Percentiles rank a stretch among this genome's conserved stretches.
These are phyloP conservation scores for Zymoseptoria tritici DNA, from an alignment of 2,329 filamentous ascomycete genomes.

Conservation along the genomic window DNA sequence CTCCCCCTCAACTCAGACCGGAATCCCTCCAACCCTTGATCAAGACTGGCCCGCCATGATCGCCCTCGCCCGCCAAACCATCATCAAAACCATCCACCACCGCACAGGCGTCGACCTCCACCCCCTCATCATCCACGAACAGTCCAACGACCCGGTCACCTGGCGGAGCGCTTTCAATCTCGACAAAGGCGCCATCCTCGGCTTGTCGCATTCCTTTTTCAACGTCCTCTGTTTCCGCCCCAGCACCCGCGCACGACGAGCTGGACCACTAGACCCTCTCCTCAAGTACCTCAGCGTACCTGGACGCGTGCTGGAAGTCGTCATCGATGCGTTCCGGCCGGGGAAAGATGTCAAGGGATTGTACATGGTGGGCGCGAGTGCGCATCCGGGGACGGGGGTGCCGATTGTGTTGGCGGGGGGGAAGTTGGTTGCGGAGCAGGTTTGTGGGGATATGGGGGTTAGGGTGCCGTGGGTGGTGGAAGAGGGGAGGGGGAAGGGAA, in stretches of 20 bases:
- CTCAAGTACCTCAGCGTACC: constrained; percentile 21
- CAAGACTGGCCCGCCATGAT: constrained; percentile 59
- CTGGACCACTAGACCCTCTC: constrained; percentile 29
- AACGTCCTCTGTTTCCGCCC: constrained; percentile 63
- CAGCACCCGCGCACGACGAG: constrained; percentile 50
- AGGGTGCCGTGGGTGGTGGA: constrained; percentile 35
- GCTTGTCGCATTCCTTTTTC: constrained; percentile 65
- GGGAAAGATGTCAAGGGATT: constrained; percentile 39
- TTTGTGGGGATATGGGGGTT: constrained; percentile 36
- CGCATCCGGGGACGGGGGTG: constrained; percentile 69
- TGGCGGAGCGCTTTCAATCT: constrained; percentile 67
- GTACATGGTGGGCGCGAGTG: constrained; percentile 69
- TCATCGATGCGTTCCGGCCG: constrained; percentile 19
- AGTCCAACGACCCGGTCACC: constrained; percentile 56
- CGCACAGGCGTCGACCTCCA: constrained; percentile 53
- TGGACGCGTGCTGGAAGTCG: constrained; percentile 19
- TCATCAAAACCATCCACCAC: constrained; percentile 53
- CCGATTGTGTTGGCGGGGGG: constrained; percentile 65
- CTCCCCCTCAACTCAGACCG: constrained; percentile 22
- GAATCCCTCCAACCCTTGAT: constrained; percentile 36
- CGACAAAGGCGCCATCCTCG: constrained; percentile 66
- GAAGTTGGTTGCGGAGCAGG: constrained; percentile 52
- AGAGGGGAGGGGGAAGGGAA: background rate
- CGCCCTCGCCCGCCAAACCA: constrained; percentile 49
- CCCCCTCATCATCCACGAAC: constrained; percentile 51